Base-by-base conservation (phyloP, 306 rosid species). In the Luffa acutangula region DNA sequence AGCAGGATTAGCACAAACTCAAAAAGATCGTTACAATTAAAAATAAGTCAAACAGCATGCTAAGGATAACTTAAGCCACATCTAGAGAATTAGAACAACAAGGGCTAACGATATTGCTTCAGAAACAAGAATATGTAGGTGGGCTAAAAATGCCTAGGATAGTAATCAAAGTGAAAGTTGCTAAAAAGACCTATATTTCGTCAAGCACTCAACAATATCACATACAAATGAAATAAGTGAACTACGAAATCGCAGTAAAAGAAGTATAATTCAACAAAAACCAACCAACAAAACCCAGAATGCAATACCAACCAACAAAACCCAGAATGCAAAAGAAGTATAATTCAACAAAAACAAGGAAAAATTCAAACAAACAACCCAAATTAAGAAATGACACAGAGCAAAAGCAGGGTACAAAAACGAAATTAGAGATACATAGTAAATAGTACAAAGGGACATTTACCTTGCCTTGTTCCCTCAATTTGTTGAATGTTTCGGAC, bases 391-490 rank as follows among this genome's bases (percentile, higher is more conserved):
- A 81, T 21, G 75, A 17, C 48, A 75, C 33, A 57, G 66, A 82
- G 77, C 75, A 79, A 71, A 67, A 46, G 51, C 63, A 76, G 82
- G 4, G 64, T n/a, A 1, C 53, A 73, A 17, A 54, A 2, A 56
- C 25, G 59, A 48, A 15, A 77, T 67, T 79, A 60, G 54, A n/a
- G 17, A 33, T 4, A 42, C 57, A 79, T 33, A 31, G 34, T 56
- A 74, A 56, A 75, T 45, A 41, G 51, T 58, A 67, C 20, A 76
- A 79, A n/a, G 11, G 71, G 75, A 77, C 42, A 53, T 84, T 71
- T 67, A 92, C 98, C 87, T 89, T 91, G 65, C 96, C 94, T 43
- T 88, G 83, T 63, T 82, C 79, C 52, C 80, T 92, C 78, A 94
- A 59, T 49, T 84, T 89, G 48, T 52, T 75, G 86, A 94, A 94